Conservation (phyloP, 1,284 basidiomycete species). For the Ganoderma lucidum region DNA sequence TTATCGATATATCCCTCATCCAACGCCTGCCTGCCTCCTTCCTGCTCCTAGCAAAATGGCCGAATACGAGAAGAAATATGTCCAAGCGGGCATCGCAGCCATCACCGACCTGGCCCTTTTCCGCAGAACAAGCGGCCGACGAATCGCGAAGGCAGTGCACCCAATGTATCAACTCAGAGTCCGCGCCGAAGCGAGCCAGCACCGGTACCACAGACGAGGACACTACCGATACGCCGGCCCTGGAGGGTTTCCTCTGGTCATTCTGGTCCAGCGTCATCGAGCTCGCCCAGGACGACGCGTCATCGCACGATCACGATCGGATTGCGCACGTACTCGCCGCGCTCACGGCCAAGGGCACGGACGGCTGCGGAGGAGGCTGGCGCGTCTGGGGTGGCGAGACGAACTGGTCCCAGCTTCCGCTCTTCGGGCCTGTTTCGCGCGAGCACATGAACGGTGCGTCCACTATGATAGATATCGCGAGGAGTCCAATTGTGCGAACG, state of each 20-base stretch:
- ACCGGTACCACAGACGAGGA: too few relatives aligned
- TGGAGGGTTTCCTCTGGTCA: constrained; percentile 18
- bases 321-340: constrained; percentile 18
- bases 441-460: constrained; percentile 24
- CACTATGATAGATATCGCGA: neutral
- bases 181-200: too few relatives aligned
- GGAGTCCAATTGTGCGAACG: neutral
- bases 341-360: constrained; percentile 15
- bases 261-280: constrained; percentile 20
- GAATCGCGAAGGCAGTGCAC: constrained; percentile 8
- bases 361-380: constrained; percentile 23
- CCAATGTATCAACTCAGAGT: neutral
- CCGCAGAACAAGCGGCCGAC: constrained; percentile 1
- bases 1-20: too few relatives aligned
- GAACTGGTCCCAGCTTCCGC: constrained; percentile 21
- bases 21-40: too few relatives aligned
- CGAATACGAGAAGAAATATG: too few relatives aligned
- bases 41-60: too few relatives aligned
- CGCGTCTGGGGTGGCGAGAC: constrained; percentile 19
- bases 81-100: too few relatives aligned
- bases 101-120: neutral
- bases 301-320: constrained; percentile 15
- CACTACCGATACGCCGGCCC: too few relatives aligned
- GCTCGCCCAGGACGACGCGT: constrained; percentile 10
- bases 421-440: constrained; percentile 19